Evolutionary conservation across 345 rosid species (phyloP), one percentile per base, ranked within the genome.

Genomic region (Populus euphratica): DNA sequence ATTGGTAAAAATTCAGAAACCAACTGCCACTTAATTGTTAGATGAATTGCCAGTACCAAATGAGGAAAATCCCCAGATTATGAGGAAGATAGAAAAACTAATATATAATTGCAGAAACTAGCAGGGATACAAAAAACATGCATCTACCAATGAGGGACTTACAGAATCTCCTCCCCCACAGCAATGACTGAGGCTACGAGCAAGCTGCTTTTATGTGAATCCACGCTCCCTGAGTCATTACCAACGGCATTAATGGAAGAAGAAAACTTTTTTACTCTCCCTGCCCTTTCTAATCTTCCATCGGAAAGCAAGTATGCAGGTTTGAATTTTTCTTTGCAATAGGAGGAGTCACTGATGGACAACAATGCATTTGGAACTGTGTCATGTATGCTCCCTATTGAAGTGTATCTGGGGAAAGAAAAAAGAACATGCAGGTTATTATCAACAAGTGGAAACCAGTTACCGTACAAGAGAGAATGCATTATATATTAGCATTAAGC

Each of bases 121-220:
- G 25, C 52, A 74, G 21, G 7, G 9, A 79, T 49, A 79, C 67
- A 18, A 49, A 59, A 29, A 47, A 54, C 71, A 43, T 12, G 23
- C 17, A 20, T 41, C 74, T 79, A 78, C 76, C 65, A 84, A 87
- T 80, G 73, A 84, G 78, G 73, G 85, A 89, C 99, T 88, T 93
- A 96, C 99, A 96, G 91, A 86, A 96, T 90, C 97, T 96, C 99
- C 88, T 96, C 97, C 16, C 98, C 98, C 38, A 96, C 97, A 71
- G 90, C 89, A 74, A 96, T 90, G 27, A 82, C 88, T 29, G 99
- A 88, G 73, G 92, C 93, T 69, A 84, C 83, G 70, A 86, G 86
- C 80, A 80, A 84, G 85, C 90, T 81, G 62, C 83, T 84, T 68
- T 83, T 83, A 70, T 78, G 78, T 47, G 91, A 80, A 76, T 77